Percentiles rank a stretch among this genome's conserved stretches.
phyloP scores from a whole-genome alignment of 129 eudicot genomes.

The Smallanthus sonchifolius region DNA sequence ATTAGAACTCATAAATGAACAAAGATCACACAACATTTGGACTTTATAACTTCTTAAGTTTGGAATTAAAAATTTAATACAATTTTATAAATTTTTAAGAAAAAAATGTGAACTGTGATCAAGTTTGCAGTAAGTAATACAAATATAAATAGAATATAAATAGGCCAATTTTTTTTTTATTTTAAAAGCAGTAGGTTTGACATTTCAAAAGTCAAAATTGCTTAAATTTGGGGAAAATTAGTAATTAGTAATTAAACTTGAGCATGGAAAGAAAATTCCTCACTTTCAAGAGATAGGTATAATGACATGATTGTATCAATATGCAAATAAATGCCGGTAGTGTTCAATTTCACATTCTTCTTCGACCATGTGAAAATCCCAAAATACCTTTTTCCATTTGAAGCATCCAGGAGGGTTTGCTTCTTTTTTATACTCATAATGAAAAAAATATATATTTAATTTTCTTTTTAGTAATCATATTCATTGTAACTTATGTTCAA shows the following conservation, averaged over 20 bases:
- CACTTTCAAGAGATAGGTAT: conserved; percentile 68
- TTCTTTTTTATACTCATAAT: too few species aligned
- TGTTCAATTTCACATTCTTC: conserved; percentile 11
- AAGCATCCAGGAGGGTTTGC: conserved; percentile 24
- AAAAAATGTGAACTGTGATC: neutral
- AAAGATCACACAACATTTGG: conserved; percentile 15
- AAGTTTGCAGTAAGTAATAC: neutral
- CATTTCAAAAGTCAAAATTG: neutral
- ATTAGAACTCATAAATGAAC: conserved; percentile 7
- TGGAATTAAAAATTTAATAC: neutral
- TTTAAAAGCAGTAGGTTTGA: conserved; percentile 1
- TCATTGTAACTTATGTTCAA: too few species aligned
- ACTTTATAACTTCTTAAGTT: conserved; percentile 4
- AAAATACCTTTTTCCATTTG: conserved; percentile 36
- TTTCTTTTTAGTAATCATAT: too few species aligned
- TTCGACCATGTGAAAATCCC: conserved; percentile 34
- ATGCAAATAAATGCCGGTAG: conserved; percentile 24
- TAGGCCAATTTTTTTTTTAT: too few species aligned
- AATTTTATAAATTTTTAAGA: neutral
- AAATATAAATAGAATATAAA: neutral
- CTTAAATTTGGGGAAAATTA: too few species aligned
- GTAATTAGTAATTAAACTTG: conserved; percentile 65
- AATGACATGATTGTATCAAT: conserved; percentile 65
- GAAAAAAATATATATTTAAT: too few species aligned
- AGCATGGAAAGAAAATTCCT: conserved; percentile 83